These are phyloP conservation scores for Picea sitchensis DNA, from an alignment of 75 land plant genomes.

Conservation along the genomic window DNA sequence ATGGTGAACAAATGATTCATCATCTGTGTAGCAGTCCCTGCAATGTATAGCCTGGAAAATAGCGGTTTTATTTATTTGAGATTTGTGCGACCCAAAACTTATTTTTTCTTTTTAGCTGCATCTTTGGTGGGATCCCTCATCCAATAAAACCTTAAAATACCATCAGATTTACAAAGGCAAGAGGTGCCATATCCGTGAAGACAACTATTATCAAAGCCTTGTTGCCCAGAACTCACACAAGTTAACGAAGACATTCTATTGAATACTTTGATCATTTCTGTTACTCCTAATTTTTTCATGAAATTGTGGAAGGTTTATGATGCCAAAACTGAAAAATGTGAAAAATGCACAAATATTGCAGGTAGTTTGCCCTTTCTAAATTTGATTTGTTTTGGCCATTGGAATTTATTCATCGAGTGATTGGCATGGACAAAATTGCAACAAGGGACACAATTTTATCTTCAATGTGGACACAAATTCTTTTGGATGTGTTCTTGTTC, in stretches of 20 bases:
- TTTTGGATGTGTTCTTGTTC: not conserved
- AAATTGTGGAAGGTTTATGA: not conserved
- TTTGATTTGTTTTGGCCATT: not conserved
- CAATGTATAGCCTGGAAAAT: no score
- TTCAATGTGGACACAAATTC: not conserved
- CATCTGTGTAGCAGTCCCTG: not conserved
- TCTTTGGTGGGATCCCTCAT: not conserved
- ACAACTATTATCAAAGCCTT: not conserved
- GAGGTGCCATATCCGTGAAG: not conserved
- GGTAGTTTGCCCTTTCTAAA: not conserved
- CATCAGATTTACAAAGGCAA: not conserved
- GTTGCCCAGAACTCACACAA: not conserved
- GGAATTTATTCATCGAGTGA: no score
- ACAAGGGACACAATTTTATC: not conserved
- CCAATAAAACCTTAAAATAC: not conserved
- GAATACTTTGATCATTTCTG: not conserved
- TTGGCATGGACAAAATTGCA: no score
- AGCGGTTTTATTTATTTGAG: not conserved
- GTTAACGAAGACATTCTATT: not conserved
- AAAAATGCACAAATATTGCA: not conserved
- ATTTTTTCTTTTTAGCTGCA: not conserved
- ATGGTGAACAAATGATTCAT: not conserved
- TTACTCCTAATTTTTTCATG: not conserved
- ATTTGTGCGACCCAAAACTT: not conserved
- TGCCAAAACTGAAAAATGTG: not conserved